These are phyloP conservation scores for Acorus gramineus DNA, from an alignment of 106 monocot species.

Conservation along the genomic window DNA sequence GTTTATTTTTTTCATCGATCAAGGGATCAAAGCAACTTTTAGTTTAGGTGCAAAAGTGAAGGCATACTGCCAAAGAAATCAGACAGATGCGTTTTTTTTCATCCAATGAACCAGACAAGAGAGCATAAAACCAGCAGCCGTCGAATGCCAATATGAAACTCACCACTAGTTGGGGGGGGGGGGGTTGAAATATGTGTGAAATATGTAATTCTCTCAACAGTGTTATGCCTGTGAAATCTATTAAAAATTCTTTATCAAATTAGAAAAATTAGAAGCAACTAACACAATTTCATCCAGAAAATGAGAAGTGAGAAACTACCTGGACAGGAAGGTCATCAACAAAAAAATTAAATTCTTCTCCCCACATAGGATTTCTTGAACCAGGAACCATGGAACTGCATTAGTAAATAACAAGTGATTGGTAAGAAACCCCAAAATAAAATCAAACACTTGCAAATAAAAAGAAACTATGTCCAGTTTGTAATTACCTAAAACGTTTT, in stretches of 20 bases:
- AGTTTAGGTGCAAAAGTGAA: too few species aligned
- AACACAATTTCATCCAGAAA: not conserved
- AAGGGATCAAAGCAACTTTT: too few species aligned
- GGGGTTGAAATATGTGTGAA: too few species aligned
- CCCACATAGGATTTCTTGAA: conserved; percentile 99
- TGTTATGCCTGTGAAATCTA: too few species aligned
- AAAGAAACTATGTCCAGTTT: not conserved
- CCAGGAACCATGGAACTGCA: conserved; percentile 98
- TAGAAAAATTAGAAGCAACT: not conserved
- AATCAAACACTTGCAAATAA: not conserved
- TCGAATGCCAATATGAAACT: too few species aligned
- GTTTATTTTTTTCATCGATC: too few species aligned
- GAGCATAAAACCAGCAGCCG: too few species aligned
- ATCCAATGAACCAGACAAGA: too few species aligned
- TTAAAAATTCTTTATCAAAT: not conserved
- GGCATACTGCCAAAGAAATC: too few species aligned
- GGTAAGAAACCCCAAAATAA: not conserved
- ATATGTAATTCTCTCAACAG: too few species aligned
- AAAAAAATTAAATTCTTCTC: conserved; percentile 95
- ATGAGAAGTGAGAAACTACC: conserved; percentile 23
- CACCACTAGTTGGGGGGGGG: too few species aligned
- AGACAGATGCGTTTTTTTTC: too few species aligned
- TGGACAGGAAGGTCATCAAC: conserved; percentile 82
- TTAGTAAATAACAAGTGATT: conserved; percentile 1
- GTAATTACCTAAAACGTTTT: conserved; percentile 76